A percentile compares a stretch with the other conserved stretches of the same genome.
Evolutionary conservation across 345 rosid species (phyloP).

Genomic region (Lenwebbia sp.): DNA sequence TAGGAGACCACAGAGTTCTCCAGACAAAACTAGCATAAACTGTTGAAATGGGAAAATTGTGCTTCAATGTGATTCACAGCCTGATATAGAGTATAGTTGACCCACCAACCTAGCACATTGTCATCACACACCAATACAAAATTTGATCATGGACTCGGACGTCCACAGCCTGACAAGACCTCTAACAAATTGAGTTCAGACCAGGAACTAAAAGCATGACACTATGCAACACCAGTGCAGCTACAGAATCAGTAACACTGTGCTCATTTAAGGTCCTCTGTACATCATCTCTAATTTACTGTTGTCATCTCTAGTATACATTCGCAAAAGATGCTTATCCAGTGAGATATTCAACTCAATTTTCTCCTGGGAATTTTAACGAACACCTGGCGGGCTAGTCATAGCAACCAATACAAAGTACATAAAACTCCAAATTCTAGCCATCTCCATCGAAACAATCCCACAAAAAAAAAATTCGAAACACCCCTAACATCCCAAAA

Average conservation of each 20-base stretch:
- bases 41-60: not conserved
- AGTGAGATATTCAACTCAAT: not conserved
- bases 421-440: not conserved
- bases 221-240: not conserved
- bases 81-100: not conserved
- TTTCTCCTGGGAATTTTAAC: not conserved
- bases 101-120: too few relatives aligned
- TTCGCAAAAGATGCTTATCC: not conserved
- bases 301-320: not conserved
- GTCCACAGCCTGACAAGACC: not conserved
- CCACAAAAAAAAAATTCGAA: not conserved
- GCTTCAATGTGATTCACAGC: not conserved
- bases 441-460: not conserved
- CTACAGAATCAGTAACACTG: not conserved
- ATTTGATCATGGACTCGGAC: not conserved
- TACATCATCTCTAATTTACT: not conserved
- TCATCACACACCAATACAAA: not conserved
- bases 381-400: not conserved
- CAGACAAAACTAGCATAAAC: not conserved
- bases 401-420: not conserved
- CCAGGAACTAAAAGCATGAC: not conserved
- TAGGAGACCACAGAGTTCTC: not conserved
- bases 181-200: not conserved
- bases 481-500: not conserved
- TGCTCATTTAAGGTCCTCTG: not conserved